Evolutionary conservation across 2,329 filamentous ascomycete genomes (phyloP), one percentile per base, ranked within the genome.

Genomic region (Claviceps digitariae): DNA sequence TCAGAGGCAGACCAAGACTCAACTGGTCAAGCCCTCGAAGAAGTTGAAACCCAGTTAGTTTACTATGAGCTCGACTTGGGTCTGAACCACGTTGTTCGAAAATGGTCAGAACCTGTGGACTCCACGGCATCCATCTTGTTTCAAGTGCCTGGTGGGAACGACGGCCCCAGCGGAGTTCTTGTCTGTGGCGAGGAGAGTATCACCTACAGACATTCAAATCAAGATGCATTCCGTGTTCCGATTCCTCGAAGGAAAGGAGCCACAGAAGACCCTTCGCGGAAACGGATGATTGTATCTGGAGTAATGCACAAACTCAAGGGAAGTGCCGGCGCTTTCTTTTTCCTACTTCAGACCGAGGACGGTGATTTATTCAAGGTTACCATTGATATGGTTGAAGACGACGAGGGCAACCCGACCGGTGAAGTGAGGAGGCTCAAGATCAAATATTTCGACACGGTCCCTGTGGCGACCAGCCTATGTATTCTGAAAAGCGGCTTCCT

Each of bases 51-150:
- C 56, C 82, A 87, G 60, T 74, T 99, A 29, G 91, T 97, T 0
- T 98, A 97, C 70, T 98, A 98, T 65, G 93, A 97, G 71, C 83
- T 98, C 23, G 93, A 99, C 64, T 78, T 99, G 29, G 94, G 94
- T 36, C 72, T 99, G 52, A 98, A 98, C 62, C 93, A 98, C 65
- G 93, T 99, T 40, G 90, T 98, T 21, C 83, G 91, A 55, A 95
- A 90, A 67, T 98, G 93, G 93, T 86, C 89, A 13, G 93, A 98
- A 60, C 81, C 87, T 1, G 93, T 98, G 6, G 91, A 97, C 65
- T 82, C 90, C 50, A 88, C 87, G 0, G 86, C 93, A 0, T 90
- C 87, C 25, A 83, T 94, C 57, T 78, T 99, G 1, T 96, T 98
- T 68, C 91, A 95, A 62, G 90, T 98, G 0, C 93, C 93, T 0